A percentile compares a stretch with the other conserved stretches of the same genome.
Conservation (phyloP, 108 stramenopile species). For the Aurantiochytrium sp. region DNA sequence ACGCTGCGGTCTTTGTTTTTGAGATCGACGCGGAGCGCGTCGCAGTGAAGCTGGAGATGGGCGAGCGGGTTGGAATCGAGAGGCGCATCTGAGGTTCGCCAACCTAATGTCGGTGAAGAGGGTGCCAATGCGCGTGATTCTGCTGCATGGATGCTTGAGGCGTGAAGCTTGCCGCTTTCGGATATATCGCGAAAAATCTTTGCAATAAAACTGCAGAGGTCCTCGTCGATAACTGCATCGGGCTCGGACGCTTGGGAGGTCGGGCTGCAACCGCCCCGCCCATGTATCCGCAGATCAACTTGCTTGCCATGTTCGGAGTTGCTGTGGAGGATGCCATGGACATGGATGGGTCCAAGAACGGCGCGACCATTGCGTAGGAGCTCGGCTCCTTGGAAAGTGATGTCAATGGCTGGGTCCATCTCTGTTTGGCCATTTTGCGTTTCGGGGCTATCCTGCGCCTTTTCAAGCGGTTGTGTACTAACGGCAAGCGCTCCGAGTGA, state of each 20-base stretch:
- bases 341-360: not conserved
- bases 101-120: too few species aligned
- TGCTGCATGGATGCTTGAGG: too few species aligned
- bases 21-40: not conserved
- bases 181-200: not conserved
- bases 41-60: not conserved
- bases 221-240: not conserved
- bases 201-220: not conserved
- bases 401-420: not conserved
- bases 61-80: not conserved
- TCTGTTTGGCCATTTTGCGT: not conserved
- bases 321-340: not conserved
- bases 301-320: too few species aligned
- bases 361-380: not conserved
- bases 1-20: not conserved
- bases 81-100: not conserved
- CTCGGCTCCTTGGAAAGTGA: not conserved
- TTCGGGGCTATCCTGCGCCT: not conserved
- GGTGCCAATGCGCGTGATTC: too few species aligned
- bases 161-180: too few species aligned
- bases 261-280: too few species aligned
- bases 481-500: not conserved
- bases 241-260: not conserved
- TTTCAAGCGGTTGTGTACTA: not conserved
- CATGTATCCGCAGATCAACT: not conserved